Evolutionary conservation across 441 rosid species (phyloP).

Genomic region (Arabidopsis lyrata): DNA sequence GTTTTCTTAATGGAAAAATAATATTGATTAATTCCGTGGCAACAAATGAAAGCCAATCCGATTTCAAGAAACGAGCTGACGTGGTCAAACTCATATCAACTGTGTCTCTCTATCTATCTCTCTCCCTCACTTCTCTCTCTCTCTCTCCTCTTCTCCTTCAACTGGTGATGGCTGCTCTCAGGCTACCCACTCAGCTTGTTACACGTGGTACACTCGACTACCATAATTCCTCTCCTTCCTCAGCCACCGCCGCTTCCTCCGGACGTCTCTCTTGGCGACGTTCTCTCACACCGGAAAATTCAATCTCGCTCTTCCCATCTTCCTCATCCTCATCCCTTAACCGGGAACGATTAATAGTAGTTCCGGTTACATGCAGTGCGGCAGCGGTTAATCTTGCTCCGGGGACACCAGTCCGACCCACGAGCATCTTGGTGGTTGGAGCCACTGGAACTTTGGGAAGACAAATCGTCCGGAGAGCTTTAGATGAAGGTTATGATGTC

Average conservation of each 20-base stretch:
- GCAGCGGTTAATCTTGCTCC: conserved; percentile 73
- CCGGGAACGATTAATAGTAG: conserved; percentile 21
- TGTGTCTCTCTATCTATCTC: conserved; percentile 28
- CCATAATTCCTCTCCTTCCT: conserved; percentile 31
- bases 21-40: conserved; percentile 8
- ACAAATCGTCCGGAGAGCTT: conserved; percentile 85
- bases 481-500: conserved; percentile 94
- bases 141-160: background rate
- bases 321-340: conserved; percentile 35
- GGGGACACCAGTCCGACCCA: conserved; percentile 76
- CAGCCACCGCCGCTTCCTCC: conserved; percentile 38
- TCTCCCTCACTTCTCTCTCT: conserved; percentile 2
- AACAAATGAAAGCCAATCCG: conserved; percentile 30
- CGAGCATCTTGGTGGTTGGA: conserved; percentile 86
- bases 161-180: conserved; percentile 56
- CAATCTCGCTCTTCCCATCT: conserved; percentile 26
- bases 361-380: conserved; percentile 57
- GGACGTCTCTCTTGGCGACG: conserved; percentile 46
- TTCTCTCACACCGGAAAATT: conserved; percentile 22
- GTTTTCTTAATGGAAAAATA: too few species aligned
- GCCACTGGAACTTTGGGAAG: conserved; percentile 91
- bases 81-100: conserved; percentile 63
- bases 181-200: conserved; percentile 61
- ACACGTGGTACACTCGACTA: conserved; percentile 51
- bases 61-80: conserved; percentile 40